Evolutionary conservation across 2,329 filamentous ascomycete species (phyloP).

Genomic region (Colletotrichum sp.): DNA sequence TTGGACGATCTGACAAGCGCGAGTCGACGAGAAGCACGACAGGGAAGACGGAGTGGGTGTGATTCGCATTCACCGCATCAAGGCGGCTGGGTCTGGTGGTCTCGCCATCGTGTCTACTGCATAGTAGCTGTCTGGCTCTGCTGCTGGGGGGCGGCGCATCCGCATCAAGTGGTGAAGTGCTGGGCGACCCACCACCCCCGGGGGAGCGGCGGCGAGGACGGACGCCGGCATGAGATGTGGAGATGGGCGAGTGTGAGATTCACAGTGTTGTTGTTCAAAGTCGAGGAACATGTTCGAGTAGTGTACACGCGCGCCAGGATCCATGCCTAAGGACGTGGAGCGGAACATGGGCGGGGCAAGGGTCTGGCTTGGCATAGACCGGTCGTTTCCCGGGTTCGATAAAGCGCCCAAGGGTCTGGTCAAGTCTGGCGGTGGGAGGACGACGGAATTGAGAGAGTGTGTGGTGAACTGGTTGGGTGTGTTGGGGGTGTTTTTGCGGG

Average conservation of each 20-base stretch:
- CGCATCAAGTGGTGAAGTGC: background rate
- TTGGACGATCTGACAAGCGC: conserved; percentile 1
- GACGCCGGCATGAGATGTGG: background rate
- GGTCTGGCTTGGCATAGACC: conserved; percentile 5
- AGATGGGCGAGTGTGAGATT: background rate
- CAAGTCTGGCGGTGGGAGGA: background rate
- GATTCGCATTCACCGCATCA: background rate
- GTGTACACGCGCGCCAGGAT: background rate
- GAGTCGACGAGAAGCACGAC: conserved; percentile 1
- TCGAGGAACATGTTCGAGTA: background rate
- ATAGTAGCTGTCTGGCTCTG: too few species aligned
- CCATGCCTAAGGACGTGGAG: background rate
- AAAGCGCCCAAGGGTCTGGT: background rate
- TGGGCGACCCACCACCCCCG: background rate
- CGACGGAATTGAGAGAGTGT: background rate
- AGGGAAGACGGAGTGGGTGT: background rate
- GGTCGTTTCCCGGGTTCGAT: conserved; percentile 8
- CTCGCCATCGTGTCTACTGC: background rate
- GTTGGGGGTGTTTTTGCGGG: background rate
- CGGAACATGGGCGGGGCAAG: background rate
- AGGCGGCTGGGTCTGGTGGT: background rate
- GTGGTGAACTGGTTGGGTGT: background rate
- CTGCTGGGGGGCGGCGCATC: background rate
- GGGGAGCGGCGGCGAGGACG: background rate
- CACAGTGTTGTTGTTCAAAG: background rate